phyloP scores from a whole-genome alignment of 176 grass and related monocot genomes.

The Oryza meridionalis region DNA sequence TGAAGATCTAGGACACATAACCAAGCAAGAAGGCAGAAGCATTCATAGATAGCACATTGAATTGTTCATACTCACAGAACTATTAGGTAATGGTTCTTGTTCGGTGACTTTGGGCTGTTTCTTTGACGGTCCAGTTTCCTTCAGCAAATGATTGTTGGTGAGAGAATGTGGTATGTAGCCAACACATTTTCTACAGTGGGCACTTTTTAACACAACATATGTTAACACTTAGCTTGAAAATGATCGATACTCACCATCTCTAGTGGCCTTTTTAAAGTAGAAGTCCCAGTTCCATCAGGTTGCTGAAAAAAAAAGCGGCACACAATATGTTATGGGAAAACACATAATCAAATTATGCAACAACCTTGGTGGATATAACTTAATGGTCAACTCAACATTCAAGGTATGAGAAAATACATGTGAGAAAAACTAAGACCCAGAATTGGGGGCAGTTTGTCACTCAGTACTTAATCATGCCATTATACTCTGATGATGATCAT shows the following conservation, averaged over 20 bases:
- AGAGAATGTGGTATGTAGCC: not conserved
- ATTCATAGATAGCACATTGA: not conserved
- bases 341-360: slow-evolving; percentile 15
- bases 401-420: slow-evolving; percentile 6
- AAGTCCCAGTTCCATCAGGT: slow-evolving; percentile 64
- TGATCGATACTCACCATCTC: slow-evolving; percentile 52
- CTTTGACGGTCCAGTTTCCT: slow-evolving; percentile 49
- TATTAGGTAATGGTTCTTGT: slow-evolving; percentile 41
- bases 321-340: slow-evolving; percentile 1
- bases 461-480: not conserved
- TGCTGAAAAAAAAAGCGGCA: slow-evolving; percentile 53
- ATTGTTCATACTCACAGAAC: slow-evolving; percentile 53
- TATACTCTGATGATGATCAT: not conserved
- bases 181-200: not conserved
- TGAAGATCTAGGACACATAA: slow-evolving; percentile 16
- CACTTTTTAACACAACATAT: slow-evolving; percentile 1
- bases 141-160: slow-evolving; percentile 22
- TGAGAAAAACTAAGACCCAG: not conserved
- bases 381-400: not conserved
- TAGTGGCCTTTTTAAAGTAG: slow-evolving; percentile 49
- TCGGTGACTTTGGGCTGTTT: slow-evolving; percentile 46
- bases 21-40: slow-evolving; percentile 2
- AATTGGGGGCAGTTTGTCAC: slow-evolving; percentile 1
- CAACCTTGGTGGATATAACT: slow-evolving; percentile 6
- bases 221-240: not conserved